Evolutionary conservation across 345 rosid species (phyloP).

Genomic region (Combretum micranthum): DNA sequence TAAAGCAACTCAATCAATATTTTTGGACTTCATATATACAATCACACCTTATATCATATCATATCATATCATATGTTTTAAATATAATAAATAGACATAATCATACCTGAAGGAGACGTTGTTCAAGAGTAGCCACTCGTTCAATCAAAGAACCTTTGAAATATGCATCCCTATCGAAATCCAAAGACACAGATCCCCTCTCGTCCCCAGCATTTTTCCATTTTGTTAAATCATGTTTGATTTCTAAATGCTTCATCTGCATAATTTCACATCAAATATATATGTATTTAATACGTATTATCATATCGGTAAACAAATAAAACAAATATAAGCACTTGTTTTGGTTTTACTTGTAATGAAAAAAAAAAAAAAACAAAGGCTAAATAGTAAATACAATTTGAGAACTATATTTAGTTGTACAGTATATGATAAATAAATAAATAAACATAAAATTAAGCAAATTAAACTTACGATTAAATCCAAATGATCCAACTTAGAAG

Average conservation of each 20-base stretch:
- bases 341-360: background rate
- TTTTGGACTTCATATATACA: background rate
- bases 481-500: conserved; percentile 68
- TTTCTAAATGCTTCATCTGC: conserved; percentile 63
- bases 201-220: conserved; percentile 22
- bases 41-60: background rate
- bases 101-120: conserved; percentile 58
- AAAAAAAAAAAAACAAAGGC: background rate
- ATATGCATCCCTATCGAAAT: conserved; percentile 52
- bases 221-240: conserved; percentile 34
- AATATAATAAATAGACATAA: background rate
- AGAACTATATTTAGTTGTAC: too few species aligned
- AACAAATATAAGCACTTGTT: too few species aligned
- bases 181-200: conserved; percentile 33
- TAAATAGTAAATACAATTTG: too few species aligned
- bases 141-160: conserved; percentile 75
- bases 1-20: too few species aligned
- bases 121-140: conserved; percentile 60
- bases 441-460: background rate
- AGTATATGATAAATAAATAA: too few species aligned
- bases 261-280: background rate
- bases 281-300: too few species aligned
- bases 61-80: background rate
- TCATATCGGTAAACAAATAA: too few species aligned
- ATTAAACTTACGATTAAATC: conserved; percentile 51